Evolutionary conservation across 805 yeast genomes (phyloP).

Genomic region (Candida nanaspora): DNA sequence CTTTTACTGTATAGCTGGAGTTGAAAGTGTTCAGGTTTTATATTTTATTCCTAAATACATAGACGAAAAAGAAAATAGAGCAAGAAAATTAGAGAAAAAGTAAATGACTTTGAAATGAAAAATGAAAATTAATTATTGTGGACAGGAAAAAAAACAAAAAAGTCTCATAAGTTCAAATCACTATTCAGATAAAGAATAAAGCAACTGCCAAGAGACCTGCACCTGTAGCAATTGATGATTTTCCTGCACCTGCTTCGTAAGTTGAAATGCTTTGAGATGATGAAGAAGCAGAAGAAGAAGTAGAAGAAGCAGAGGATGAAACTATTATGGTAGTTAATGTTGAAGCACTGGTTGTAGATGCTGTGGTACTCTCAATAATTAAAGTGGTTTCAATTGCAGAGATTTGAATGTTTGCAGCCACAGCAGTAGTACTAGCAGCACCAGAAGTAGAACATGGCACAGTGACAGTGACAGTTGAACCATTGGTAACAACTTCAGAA

Average conservation of each 20-base stretch:
- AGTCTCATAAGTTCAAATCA: not conserved
- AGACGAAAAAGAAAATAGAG: not conserved
- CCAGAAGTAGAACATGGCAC: constrained; percentile 1
- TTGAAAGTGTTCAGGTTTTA: no score
- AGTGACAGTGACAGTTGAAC: constrained; percentile 4
- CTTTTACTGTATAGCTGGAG: no score
- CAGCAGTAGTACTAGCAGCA: constrained; percentile 4
- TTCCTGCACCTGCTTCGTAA: not conserved
- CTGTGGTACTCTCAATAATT: not conserved
- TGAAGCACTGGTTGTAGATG: not conserved
- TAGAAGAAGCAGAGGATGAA: not conserved
- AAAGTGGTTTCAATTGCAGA: not conserved
- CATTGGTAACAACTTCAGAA: constrained; percentile 1
- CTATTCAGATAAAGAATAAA: not conserved
- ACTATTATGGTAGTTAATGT: not conserved
- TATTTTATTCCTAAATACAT: no score
- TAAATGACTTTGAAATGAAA: not conserved
- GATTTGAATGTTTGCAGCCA: not conserved
- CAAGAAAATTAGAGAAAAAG: not conserved
- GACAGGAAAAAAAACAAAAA: not conserved
- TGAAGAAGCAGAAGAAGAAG: not conserved
- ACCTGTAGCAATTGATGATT: not conserved
- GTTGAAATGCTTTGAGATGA: not conserved
- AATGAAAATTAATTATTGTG: not conserved
- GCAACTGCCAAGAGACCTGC: not conserved